Evolutionary conservation across 73 alveolate species (phyloP), one percentile per base, ranked within the genome.

Genomic region (Halteria grandinella): DNA sequence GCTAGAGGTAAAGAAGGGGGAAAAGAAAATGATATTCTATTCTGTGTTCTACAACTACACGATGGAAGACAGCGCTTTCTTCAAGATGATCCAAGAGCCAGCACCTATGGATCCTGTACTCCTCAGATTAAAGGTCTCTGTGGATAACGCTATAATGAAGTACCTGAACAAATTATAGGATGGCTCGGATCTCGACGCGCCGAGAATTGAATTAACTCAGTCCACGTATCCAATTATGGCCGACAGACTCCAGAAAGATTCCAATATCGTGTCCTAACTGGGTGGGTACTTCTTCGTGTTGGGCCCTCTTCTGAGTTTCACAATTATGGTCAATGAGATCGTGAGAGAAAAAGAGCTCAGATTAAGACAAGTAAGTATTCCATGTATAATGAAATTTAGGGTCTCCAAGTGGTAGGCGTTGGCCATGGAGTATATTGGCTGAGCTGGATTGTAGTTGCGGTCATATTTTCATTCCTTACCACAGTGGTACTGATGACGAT

Each of bases 221-320:
- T 36, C 83, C 41, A 66, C 63, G 51, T 92, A 69, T 51, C 98
- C 98, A 0, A 57, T 54, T 0, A 71, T 79, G 8, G 78, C 94
- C 0, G 81, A 69, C 23, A 41, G 98, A 32, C 66, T 78, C 44
- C 74, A 64, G 29, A 28, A 86, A 41, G 89, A 84, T 12, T 44
- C 58, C 24, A 87, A 82, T 50, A 63, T 92, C 0, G 74, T 80
- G n/a, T 88, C 84, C 18, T 75, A 87, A n/a, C 62, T 86, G 57
- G 98, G 98, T 1, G 86, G 91, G 2, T 92, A 78, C 57, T 90
- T 90, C 76, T 88, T 92, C 55, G 84, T 85, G 23, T 62, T 91
- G 6, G 87, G 90, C 10, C 89, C 86, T 5, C 31, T 92, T 66
- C 78, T 86, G 0, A 43, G 77, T 1, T 92, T 92, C 55, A 80